phyloP scores from a whole-genome alignment of 257 asterid genomes.

The Plantago major region DNA sequence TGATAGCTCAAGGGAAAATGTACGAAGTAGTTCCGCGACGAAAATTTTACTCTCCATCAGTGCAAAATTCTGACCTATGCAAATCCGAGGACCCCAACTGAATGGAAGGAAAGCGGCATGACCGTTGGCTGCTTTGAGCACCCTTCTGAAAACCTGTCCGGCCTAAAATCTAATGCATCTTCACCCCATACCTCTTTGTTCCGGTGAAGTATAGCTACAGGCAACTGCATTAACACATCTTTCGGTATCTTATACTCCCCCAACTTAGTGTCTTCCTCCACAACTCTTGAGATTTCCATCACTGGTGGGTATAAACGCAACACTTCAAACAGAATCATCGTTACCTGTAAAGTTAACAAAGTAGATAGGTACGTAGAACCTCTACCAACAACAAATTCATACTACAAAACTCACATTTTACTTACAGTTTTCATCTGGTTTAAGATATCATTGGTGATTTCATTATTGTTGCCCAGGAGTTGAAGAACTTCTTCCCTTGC shows the following conservation, averaged over 20 bases:
- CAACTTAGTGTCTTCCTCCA: slow-evolving; percentile 10
- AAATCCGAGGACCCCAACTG: slow-evolving; percentile 25
- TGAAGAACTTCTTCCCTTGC: slow-evolving; percentile 9
- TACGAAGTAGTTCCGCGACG: slow-evolving; percentile 7
- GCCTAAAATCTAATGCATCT: slow-evolving; percentile 26
- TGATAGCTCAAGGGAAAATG: neutral
- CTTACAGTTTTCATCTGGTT: slow-evolving; percentile 4
- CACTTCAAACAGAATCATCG: slow-evolving; percentile 21
- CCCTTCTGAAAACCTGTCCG: slow-evolving; percentile 26
- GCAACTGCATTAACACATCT: slow-evolving; percentile 11
- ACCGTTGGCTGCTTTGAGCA: slow-evolving; percentile 20
- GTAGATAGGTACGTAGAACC: too few species aligned
- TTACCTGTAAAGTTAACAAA: too few species aligned
- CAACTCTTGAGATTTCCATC: slow-evolving; percentile 14
- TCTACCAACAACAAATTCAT: too few species aligned
- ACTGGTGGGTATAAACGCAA: slow-evolving; percentile 23
- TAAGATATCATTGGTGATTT: slow-evolving; percentile 1
- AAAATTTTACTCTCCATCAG: slow-evolving; percentile 6
- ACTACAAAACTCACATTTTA: too few species aligned
- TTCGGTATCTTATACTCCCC: slow-evolving; percentile 12
- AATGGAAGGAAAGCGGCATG: slow-evolving; percentile 19
- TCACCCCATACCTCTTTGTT: slow-evolving; percentile 27
- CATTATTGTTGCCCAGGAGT: neutral
- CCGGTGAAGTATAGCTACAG: slow-evolving; percentile 14
- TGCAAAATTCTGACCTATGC: slow-evolving; percentile 28